phyloP scores from a whole-genome alignment of 1,284 basidiomycete species.

The Leccinum solheimii region DNA sequence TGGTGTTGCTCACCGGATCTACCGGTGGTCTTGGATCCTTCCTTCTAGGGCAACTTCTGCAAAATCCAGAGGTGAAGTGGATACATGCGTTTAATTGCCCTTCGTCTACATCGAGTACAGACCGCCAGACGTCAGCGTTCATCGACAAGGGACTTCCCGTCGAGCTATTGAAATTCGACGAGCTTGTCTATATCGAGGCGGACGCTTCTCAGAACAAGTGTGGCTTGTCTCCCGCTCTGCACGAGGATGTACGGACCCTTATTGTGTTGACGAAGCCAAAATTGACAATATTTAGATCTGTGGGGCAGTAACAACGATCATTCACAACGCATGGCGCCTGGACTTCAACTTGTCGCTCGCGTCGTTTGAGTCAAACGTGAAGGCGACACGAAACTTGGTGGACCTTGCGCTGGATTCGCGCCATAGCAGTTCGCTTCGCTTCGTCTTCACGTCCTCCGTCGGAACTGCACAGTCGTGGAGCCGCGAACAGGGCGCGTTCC shows the following conservation, averaged over 20 bases:
- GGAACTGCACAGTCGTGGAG: constrained; percentile 8
- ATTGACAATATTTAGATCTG: background rate
- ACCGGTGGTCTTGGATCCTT: constrained; percentile 16
- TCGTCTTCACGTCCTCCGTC: constrained; percentile 12
- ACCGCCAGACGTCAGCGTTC: constrained; percentile 8
- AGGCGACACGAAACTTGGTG: constrained; percentile 8
- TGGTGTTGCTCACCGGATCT: constrained; percentile 12
- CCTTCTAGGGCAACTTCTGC: constrained; percentile 2
- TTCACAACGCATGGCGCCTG: constrained; percentile 16
- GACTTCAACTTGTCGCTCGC: constrained; percentile 13
- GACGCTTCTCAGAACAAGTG: constrained; percentile 10
- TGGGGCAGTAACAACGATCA: constrained; percentile 4
- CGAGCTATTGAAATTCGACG: constrained; percentile 5
- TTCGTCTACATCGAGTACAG: constrained; percentile 1
- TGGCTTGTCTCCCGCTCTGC: constrained; percentile 7
- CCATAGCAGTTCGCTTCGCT: background rate
- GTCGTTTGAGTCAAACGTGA: constrained; percentile 8
- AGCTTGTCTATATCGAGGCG: constrained; percentile 11
- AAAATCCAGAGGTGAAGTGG: background rate
- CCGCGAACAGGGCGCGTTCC: constrained; percentile 2
- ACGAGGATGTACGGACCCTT: constrained; percentile 7
- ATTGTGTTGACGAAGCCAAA: background rate
- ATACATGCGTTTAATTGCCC: constrained; percentile 11
- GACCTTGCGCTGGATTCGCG: constrained; percentile 8
- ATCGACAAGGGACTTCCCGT: constrained; percentile 6